Conservation (phyloP, 2,329 filamentous ascomycete genomes). For the Sphaerostilbella broomeana region DNA sequence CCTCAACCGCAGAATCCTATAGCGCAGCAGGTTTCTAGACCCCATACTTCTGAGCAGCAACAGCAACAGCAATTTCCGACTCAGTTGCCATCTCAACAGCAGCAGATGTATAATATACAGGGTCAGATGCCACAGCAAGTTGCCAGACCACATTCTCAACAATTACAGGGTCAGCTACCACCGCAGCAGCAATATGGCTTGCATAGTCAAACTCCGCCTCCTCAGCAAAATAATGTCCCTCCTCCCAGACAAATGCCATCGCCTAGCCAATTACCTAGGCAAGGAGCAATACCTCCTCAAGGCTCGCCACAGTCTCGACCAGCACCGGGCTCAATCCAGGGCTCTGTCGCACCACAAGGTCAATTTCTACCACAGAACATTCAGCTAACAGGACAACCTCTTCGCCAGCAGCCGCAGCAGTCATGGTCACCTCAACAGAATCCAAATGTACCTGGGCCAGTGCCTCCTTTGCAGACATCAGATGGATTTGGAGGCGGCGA, state of each 20-base stretch:
- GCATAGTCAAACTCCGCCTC: not conserved
- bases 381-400: not conserved
- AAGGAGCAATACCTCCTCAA: not conserved
- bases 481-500: conserved; percentile 12
- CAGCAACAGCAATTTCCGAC: not conserved
- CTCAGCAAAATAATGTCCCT: not conserved
- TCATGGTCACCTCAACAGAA: conserved; percentile 1
- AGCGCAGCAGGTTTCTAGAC: not conserved
- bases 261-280: not conserved
- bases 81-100: no score
- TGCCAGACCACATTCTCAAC: no score
- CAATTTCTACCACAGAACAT: conserved; percentile 1
- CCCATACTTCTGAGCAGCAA: not conserved
- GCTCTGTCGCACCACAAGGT: no score
- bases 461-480: not conserved
- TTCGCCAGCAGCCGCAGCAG: not conserved
- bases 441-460: not conserved
- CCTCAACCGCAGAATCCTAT: not conserved
- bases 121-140: not conserved
- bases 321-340: not conserved
- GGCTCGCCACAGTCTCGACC: not conserved
- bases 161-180: not conserved
- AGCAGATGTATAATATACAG: no score
- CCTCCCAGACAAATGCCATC: not conserved
- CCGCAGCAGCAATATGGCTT: not conserved